A percentile compares a stretch with the other conserved stretches of the same genome.
Conservation (phyloP, 495 filamentous ascomycete genomes). For the Cercophora samala region DNA sequence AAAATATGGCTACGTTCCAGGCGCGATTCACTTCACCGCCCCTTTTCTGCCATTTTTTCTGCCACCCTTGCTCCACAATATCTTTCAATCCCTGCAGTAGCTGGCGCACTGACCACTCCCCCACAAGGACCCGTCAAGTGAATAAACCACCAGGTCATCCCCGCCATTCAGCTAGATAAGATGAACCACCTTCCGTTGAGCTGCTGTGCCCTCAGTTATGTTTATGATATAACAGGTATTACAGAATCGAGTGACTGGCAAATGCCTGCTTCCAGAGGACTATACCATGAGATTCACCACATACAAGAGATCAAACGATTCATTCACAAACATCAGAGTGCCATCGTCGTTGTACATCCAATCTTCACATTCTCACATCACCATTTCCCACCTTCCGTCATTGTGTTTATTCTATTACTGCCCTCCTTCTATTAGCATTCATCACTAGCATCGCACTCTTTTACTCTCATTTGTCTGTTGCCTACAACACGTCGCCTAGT, state of each 20-base stretch:
- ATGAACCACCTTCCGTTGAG: not conserved
- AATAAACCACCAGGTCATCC: not conserved
- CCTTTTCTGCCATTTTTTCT: constrained; percentile 15
- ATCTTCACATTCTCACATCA: no score
- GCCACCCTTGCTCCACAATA: constrained; percentile 4
- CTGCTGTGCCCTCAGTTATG: not conserved
- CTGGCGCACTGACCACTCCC: not conserved
- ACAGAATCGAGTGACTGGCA: not conserved
- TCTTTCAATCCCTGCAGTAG: not conserved
- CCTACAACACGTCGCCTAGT: not conserved
- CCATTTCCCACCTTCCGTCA: no score
- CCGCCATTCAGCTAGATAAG: not conserved
- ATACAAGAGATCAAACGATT: no score
- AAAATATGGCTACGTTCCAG: constrained; percentile 10
- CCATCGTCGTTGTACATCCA: no score
- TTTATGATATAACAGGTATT: no score
- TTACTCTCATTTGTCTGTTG: not conserved
- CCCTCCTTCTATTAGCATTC: no score
- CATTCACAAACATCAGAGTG: no score
- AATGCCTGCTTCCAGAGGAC: not conserved
- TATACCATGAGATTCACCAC: no score
- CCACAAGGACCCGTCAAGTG: not conserved
- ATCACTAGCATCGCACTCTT: not conserved
- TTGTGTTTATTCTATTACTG: no score
- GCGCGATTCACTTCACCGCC: constrained; percentile 21